Conservation (phyloP, 2,329 filamentous ascomycete genomes). For the Pleurostoma richardsiae region DNA sequence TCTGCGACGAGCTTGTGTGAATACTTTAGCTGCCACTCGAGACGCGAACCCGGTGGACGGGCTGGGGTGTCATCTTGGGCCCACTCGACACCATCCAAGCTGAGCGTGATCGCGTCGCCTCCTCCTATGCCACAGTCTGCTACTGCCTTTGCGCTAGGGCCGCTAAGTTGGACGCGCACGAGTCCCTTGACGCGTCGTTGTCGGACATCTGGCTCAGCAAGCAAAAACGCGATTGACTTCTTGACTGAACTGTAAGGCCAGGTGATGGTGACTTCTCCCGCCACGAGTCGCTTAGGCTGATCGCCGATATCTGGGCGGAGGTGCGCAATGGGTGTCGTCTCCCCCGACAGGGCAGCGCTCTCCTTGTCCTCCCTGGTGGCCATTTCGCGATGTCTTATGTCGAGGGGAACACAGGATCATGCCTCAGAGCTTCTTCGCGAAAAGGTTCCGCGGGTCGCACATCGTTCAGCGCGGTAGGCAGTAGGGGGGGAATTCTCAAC, state of each 20-base stretch:
- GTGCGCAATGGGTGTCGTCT: slow-evolving; percentile 48
- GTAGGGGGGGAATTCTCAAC: too few species aligned
- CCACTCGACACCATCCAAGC: slow-evolving; percentile 66
- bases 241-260: slow-evolving; percentile 88
- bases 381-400: neutral
- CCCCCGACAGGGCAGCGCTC: slow-evolving; percentile 12
- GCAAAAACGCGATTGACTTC: slow-evolving; percentile 68
- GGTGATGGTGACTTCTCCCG: slow-evolving; percentile 74
- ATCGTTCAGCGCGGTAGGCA: too few species aligned
- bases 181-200: slow-evolving; percentile 74
- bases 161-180: slow-evolving; percentile 71
- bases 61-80: slow-evolving; percentile 43
- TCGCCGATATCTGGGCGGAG: slow-evolving; percentile 43
- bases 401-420: too few species aligned
- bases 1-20: slow-evolving; percentile 41
- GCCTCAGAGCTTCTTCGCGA: too few species aligned
- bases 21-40: slow-evolving; percentile 57
- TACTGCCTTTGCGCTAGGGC: slow-evolving; percentile 64
- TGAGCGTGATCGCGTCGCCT: slow-evolving; percentile 69
- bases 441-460: too few species aligned
- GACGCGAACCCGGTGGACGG: slow-evolving; percentile 42
- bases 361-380: slow-evolving; percentile 5
- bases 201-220: slow-evolving; percentile 81
- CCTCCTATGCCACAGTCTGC: slow-evolving; percentile 66
- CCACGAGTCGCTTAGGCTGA: slow-evolving; percentile 41